Evolutionary conservation across 176 grass and related monocot genomes (phyloP), one percentile per base, ranked within the genome.

Genomic region (Phoenix roebelenii): DNA sequence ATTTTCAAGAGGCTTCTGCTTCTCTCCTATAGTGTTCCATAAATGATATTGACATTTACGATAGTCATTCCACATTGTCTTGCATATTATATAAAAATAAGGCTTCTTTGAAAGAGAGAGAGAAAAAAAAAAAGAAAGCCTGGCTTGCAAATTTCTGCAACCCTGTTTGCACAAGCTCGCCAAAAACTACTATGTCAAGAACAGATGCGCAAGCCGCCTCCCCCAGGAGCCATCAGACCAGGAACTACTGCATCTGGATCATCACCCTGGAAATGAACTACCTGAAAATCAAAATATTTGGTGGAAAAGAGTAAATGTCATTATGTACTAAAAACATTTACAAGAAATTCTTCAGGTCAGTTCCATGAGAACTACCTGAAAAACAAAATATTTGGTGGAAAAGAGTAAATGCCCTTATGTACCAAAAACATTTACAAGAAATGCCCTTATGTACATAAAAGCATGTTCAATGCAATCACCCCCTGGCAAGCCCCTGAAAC

Each of bases 381-480:
- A 20, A 20, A 20, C 20, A 20, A 20, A 20, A 20, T 20, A 20
- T 20, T 20, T 20, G 20, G 20, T 20, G 20, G 20, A 20, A 20
- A 20, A 20, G 20, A 20, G 20, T 20, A 20, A 20, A 20, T 20
- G 20, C 20, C 20, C 20, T 20, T 20, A 20, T 20, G 20, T 20
- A 20, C 20, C 0, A 20, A 20, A 20, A 20, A 0, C 20, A 20
- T 20, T 20, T 20, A 20, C 0, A 20, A 20, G 20, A 20, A 20
- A 20, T 20, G 20, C 20, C 20, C 20, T 20, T 20, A 20, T 20
- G 20, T 20, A 20, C 20, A 20, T 20, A 20, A 20, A 20, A 28
- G 7, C 90, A 95, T 95, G 77, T 95, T 95, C 58, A 95, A 86
- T 54, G 90, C 90, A 87, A 95, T 87, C 22, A 95, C 77, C 55